phyloP scores from a whole-genome alignment of 192 early-diverging fungal species.

The Backusella parvicylindrica region DNA sequence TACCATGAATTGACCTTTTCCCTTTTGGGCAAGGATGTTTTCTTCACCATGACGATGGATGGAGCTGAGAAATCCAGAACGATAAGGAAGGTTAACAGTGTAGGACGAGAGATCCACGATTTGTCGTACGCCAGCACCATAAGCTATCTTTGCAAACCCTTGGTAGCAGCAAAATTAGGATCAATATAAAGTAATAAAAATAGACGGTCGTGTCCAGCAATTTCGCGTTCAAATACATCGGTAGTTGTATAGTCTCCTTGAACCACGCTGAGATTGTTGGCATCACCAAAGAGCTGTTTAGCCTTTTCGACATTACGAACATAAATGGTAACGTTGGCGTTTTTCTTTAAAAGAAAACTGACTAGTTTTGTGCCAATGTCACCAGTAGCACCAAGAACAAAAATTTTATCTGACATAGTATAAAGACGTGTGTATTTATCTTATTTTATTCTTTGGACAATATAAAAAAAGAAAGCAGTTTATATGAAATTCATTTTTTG shows the following conservation, averaged over 20 bases:
- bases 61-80: neutral
- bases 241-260: slow-evolving; percentile 10
- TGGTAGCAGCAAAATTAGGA: neutral
- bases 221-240: neutral
- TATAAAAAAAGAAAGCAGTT: neutral
- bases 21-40: neutral
- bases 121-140: slow-evolving; percentile 23
- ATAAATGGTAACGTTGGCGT: neutral
- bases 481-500: neutral
- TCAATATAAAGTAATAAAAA: neutral
- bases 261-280: neutral
- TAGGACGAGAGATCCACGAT: slow-evolving; percentile 23
- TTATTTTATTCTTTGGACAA: neutral
- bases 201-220: slow-evolving; percentile 12
- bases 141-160: slow-evolving; percentile 4
- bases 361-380: slow-evolving; percentile 16
- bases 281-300: neutral
- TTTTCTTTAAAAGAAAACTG: neutral
- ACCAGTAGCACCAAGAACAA: slow-evolving; percentile 20
- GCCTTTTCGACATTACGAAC: slow-evolving; percentile 13
- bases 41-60: slow-evolving; percentile 2
- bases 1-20: neutral
- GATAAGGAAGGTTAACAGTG: neutral
- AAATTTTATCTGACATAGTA: slow-evolving; percentile 12
- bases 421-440: neutral